These are phyloP conservation scores for Metschnikowia similis DNA, from an alignment of 805 yeast species.

Conservation along the genomic window DNA sequence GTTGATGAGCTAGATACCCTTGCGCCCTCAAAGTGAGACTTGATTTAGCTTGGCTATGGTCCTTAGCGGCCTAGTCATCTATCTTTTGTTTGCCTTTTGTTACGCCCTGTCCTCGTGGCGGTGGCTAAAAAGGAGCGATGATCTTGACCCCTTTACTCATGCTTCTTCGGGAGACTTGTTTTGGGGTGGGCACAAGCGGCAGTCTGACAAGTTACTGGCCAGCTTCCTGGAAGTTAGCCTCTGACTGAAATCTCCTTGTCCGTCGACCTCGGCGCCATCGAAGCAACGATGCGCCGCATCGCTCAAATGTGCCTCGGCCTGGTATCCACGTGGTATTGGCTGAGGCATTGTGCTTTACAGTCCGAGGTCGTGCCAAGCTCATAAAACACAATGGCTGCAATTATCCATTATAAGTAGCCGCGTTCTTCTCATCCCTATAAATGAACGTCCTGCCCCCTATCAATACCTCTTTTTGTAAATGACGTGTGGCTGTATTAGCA, in stretches of 20 bases:
- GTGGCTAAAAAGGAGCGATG: conserved; percentile 85
- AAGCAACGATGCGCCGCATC: neutral
- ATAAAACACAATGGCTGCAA: neutral
- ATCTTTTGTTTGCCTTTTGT: conserved; percentile 44
- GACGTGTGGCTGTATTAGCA: too few relatives aligned
- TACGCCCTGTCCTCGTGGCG: conserved; percentile 6
- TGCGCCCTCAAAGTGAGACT: conserved; percentile 86
- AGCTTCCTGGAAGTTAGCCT: conserved; percentile 2
- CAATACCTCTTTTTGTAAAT: too few relatives aligned
- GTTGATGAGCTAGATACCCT: conserved; percentile 91
- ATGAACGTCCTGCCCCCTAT: too few relatives aligned
- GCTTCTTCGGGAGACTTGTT: conserved; percentile 81
- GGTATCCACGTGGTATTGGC: neutral
- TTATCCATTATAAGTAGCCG: neutral
- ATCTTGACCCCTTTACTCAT: conserved; percentile 89
- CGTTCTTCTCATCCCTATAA: neutral
- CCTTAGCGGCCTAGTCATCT: conserved; percentile 90
- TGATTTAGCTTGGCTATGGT: conserved; percentile 74
- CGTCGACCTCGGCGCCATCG: neutral
- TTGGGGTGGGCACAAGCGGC: conserved; percentile 98
- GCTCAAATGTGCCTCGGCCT: neutral
- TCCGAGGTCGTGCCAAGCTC: neutral
- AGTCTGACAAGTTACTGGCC: conserved; percentile 92
- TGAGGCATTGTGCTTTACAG: neutral
- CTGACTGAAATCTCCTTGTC: conserved; percentile 1